Conservation (phyloP, 768 basidiomycete species). For the Boletus bicolor region DNA sequence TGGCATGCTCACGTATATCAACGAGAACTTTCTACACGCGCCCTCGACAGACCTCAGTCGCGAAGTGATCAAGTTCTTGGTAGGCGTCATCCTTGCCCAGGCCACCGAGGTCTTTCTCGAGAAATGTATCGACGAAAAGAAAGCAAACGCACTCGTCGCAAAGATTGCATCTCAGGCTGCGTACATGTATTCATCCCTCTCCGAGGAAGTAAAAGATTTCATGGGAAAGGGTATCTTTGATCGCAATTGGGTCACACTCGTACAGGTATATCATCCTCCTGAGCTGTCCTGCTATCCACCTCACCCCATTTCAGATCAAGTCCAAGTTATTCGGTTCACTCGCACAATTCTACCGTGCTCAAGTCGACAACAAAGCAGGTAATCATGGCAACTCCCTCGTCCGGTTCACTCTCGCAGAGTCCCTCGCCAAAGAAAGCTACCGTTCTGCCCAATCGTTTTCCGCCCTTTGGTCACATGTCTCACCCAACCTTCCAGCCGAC, state of each 20-base stretch:
- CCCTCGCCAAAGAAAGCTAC: slow-evolving; percentile 78
- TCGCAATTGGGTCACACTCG: slow-evolving; percentile 84
- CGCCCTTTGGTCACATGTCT: slow-evolving; percentile 66
- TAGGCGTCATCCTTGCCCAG: slow-evolving; percentile 86
- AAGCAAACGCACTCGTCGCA: slow-evolving; percentile 67
- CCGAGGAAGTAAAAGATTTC: slow-evolving; percentile 94
- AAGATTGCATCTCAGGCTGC: slow-evolving; percentile 86
- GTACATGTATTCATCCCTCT: slow-evolving; percentile 73
- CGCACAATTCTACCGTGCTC: slow-evolving; percentile 81
- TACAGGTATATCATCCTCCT: slow-evolving; percentile 54
- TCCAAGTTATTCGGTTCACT: slow-evolving; percentile 85
- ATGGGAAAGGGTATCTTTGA: slow-evolving; percentile 96
- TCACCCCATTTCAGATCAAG: slow-evolving; percentile 62
- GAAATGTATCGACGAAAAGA: slow-evolving; percentile 92
- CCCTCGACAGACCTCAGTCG: slow-evolving; percentile 92
- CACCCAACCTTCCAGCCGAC: slow-evolving; percentile 84
- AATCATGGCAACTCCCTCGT: slow-evolving; percentile 88
- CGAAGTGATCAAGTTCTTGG: slow-evolving; percentile 91
- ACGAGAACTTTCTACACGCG: slow-evolving; percentile 98
- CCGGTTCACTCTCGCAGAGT: slow-evolving; percentile 73
- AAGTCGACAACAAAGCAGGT: slow-evolving; percentile 68
- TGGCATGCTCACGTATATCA: slow-evolving; percentile 98
- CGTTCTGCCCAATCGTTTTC: slow-evolving; percentile 66
- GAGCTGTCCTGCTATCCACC: background rate
- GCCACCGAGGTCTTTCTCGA: slow-evolving; percentile 96